Evolutionary conservation across 495 filamentous ascomycete species (phyloP).

Genomic region (Penicillium goetzii): DNA sequence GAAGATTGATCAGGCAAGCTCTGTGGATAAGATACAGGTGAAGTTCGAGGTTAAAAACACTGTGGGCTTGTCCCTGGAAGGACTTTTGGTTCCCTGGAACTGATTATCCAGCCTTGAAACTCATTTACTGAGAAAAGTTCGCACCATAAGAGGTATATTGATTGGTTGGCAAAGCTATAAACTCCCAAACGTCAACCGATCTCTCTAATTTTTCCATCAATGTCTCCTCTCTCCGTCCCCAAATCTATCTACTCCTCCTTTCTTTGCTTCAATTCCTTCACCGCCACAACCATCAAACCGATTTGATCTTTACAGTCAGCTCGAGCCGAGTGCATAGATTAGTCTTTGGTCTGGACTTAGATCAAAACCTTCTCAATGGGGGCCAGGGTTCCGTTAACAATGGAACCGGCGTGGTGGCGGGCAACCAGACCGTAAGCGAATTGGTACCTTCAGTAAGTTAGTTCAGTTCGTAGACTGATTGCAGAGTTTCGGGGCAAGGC

Average conservation of each 20-base stretch:
- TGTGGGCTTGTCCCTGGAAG: not conserved
- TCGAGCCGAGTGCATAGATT: not conserved
- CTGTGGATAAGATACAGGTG: not conserved
- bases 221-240: not conserved
- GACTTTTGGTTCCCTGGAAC: not conserved
- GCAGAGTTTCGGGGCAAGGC: slow-evolving; percentile 5
- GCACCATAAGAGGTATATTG: not conserved
- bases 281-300: not conserved
- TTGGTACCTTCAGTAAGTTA: slow-evolving; percentile 33
- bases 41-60: not conserved
- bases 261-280: not conserved
- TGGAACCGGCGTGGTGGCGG: slow-evolving; percentile 50
- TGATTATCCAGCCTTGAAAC: not conserved
- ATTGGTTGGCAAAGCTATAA: slow-evolving; percentile 3
- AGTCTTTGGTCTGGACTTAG: slow-evolving; percentile 7
- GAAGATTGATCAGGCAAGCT: not conserved
- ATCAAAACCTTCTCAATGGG: slow-evolving; percentile 38
- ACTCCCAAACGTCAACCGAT: not conserved
- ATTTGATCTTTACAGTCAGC: not conserved
- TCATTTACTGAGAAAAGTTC: not conserved
- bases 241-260: not conserved
- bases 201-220: not conserved
- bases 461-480: not conserved
- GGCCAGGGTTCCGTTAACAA: slow-evolving; percentile 50
- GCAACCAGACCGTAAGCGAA: slow-evolving; percentile 55